Conservation (phyloP, 768 basidiomycete genomes). For the Rhizopogon vulgaris region DNA sequence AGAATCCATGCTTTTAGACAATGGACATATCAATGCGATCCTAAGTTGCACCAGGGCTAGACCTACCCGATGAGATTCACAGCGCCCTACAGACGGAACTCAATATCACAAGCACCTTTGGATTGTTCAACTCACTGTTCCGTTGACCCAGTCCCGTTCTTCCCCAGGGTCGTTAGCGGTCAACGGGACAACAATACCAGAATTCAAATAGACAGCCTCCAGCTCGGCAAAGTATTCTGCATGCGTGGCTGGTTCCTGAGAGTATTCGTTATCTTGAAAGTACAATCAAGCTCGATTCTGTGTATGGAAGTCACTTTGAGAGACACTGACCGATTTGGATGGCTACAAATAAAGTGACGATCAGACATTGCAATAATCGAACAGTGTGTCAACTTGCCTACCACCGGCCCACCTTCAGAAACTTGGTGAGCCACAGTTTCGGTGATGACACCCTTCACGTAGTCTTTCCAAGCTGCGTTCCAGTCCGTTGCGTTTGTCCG, state of each 20-base stretch:
- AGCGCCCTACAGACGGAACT: slow-evolving; percentile 40
- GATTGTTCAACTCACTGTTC: slow-evolving; percentile 40
- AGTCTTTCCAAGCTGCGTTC: slow-evolving; percentile 60
- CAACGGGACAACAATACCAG: slow-evolving; percentile 59
- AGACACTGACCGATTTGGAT: slow-evolving; percentile 45
- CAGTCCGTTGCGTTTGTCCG: slow-evolving; percentile 46
- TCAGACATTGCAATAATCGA: slow-evolving; percentile 1
- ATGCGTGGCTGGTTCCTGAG: slow-evolving; percentile 38
- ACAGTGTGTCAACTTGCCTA: slow-evolving; percentile 38
- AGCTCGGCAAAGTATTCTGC: slow-evolving; percentile 61
- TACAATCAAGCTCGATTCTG: neutral
- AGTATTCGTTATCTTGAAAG: slow-evolving; percentile 66
- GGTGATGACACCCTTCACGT: slow-evolving; percentile 60
- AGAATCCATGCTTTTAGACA: slow-evolving; percentile 43
- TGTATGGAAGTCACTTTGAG: neutral
- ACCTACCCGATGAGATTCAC: slow-evolving; percentile 70
- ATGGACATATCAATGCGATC: neutral
- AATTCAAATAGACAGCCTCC: slow-evolving; percentile 46
- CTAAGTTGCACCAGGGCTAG: neutral
- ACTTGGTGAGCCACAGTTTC: slow-evolving; percentile 63
- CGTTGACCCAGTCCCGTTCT: slow-evolving; percentile 59
- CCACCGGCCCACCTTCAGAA: slow-evolving; percentile 66
- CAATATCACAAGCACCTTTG: neutral
- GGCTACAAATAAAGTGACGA: slow-evolving; percentile 25
- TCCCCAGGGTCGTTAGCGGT: slow-evolving; percentile 69